Evolutionary conservation across 768 basidiomycete species (phyloP).

Genomic region (Dioszegia crocea): DNA sequence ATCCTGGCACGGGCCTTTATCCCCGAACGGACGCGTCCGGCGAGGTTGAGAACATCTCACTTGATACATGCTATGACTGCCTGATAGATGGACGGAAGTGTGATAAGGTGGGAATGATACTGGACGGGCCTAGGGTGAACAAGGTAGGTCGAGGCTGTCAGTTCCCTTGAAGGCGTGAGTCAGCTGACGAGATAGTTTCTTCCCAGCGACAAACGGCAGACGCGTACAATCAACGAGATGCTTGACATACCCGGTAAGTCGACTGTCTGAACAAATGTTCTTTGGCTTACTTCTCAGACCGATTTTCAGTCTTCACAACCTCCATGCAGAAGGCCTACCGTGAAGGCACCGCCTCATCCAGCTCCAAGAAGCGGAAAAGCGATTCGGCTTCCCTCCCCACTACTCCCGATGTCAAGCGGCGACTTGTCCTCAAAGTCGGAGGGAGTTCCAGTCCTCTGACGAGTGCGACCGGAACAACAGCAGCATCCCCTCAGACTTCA

Average conservation of each 20-base stretch:
- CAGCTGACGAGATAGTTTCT: neutral
- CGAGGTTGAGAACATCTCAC: neutral
- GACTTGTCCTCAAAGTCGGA: too few relatives aligned
- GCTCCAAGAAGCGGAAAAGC: neutral
- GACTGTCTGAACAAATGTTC: neutral
- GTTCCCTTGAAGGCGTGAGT: neutral
- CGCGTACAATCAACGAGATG: neutral
- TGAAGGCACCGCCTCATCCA: neutral
- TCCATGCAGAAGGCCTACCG: constrained; percentile 2
- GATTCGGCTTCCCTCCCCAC: neutral
- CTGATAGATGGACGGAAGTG: neutral
- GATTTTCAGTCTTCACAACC: neutral
- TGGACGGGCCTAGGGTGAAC: neutral
- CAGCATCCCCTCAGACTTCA: too few relatives aligned
- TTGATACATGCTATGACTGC: constrained; percentile 3
- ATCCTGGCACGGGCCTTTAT: neutral
- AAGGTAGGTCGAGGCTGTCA: neutral
- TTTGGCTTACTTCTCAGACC: neutral
- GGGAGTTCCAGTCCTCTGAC: too few relatives aligned
- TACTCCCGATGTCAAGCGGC: neutral
- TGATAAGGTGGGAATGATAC: neutral
- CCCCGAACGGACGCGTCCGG: neutral
- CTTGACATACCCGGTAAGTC: neutral
- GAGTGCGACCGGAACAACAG: too few relatives aligned
- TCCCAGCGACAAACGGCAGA: neutral